Conservation (phyloP, 768 basidiomycete species). For the Daedalea quercina region DNA sequence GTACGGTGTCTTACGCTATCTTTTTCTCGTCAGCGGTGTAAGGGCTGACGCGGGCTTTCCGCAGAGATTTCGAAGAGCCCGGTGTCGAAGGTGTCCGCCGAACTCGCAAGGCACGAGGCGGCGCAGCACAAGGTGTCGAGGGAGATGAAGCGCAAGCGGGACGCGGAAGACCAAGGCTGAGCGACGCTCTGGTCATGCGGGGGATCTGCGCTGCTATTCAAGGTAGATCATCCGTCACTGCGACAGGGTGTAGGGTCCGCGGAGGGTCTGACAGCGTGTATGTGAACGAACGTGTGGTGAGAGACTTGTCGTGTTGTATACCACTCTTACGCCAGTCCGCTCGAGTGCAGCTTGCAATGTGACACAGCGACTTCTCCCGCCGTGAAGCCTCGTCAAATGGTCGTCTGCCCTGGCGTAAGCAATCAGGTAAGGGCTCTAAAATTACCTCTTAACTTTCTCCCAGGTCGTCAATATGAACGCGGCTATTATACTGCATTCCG, state of each 20-base stretch:
- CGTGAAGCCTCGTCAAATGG: too few species aligned
- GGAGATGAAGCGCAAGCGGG: conserved; percentile 94
- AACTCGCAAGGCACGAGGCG: conserved; percentile 86
- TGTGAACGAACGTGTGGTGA: conserved; percentile 2
- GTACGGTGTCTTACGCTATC: conserved; percentile 31
- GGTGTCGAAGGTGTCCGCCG: conserved; percentile 80
- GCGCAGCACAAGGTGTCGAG: conserved; percentile 87
- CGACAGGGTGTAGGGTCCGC: background rate
- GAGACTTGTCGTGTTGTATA: background rate
- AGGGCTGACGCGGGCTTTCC: conserved; percentile 2
- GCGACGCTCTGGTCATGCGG: background rate
- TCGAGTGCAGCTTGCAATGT: too few species aligned
- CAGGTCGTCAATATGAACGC: too few species aligned
- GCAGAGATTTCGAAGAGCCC: conserved; percentile 92
- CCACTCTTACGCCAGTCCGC: background rate
- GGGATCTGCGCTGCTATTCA: background rate
- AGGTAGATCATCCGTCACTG: conserved; percentile 1
- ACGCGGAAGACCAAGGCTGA: conserved; percentile 60
- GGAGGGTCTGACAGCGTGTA: background rate
- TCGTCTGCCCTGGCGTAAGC: too few species aligned
- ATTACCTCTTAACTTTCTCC: too few species aligned
- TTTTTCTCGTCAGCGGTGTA: conserved; percentile 1
- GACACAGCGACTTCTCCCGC: too few species aligned
- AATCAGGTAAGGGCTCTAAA: too few species aligned
- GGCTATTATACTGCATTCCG: too few species aligned